These are phyloP conservation scores for Skeletonema potamos DNA, from an alignment of 108 stramenopile genomes.

Conservation along the genomic window DNA sequence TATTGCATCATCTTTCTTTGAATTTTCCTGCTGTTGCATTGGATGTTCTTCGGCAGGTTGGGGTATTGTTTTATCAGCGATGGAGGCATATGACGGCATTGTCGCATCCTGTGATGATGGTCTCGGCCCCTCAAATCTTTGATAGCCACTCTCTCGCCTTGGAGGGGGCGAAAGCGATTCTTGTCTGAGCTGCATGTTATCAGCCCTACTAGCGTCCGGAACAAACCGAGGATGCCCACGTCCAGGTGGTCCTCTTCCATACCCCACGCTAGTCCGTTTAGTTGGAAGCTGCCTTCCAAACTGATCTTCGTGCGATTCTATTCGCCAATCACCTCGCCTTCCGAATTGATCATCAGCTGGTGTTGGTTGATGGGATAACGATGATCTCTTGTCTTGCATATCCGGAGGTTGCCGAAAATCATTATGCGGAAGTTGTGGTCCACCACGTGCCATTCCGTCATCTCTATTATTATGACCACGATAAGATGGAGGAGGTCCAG, in stretches of 20 bases:
- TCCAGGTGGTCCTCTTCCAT: constrained; percentile 20
- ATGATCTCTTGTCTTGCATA: background rate
- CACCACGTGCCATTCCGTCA: background rate
- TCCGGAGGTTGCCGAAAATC: background rate
- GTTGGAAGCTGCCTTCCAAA: constrained; percentile 45
- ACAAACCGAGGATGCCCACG: constrained; percentile 16
- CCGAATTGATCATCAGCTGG: background rate
- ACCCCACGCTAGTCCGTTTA: constrained; percentile 6
- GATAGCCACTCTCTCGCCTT: background rate
- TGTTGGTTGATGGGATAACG: background rate
- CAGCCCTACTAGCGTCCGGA: constrained; percentile 13
- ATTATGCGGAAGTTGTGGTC: background rate
- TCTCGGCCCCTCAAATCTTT: constrained; percentile 2
- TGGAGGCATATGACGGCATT: background rate
- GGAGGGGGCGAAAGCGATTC: constrained; percentile 7
- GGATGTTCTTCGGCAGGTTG: background rate
- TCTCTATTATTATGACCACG: background rate
- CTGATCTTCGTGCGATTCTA: constrained; percentile 32
- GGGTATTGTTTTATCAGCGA: background rate
- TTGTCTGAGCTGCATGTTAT: constrained; percentile 1
- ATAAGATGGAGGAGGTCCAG: constrained; percentile 2
- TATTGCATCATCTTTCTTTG: background rate
- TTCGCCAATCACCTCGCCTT: background rate
- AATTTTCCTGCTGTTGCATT: background rate
- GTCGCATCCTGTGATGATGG: background rate